These are phyloP conservation scores for Biscutella auriculata DNA, from an alignment of 441 rosid genomes.

Conservation along the genomic window DNA sequence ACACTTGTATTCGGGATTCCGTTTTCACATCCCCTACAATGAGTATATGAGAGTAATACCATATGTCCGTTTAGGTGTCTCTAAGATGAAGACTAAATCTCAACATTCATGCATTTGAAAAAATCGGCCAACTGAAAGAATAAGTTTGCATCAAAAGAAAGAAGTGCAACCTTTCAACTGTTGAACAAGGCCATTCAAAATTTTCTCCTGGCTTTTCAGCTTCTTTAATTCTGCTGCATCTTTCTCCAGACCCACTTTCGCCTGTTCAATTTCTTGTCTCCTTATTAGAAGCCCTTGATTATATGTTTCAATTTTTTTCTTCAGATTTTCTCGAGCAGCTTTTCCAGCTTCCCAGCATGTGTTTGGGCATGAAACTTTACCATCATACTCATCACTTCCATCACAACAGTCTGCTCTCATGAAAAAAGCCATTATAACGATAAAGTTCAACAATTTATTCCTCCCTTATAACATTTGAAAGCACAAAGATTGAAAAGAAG, in stretches of 20 bases:
- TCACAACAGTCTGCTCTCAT: conserved; percentile 74
- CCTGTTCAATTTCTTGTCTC: conserved; percentile 43
- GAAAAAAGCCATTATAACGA: conserved; percentile 7
- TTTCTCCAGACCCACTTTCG: conserved; percentile 46
- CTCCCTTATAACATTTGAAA: background rate
- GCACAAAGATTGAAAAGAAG: background rate
- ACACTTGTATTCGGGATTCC: background rate
- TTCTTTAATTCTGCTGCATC: conserved; percentile 63
- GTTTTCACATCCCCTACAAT: background rate
- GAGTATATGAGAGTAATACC: background rate
- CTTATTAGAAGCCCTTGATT: conserved; percentile 55
- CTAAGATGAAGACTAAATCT: background rate
- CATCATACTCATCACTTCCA: conserved; percentile 95
- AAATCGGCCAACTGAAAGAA: background rate
- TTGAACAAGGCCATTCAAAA: conserved; percentile 65
- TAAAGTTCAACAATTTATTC: background rate
- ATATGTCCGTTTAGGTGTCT: background rate
- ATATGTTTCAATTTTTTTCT: conserved; percentile 56
- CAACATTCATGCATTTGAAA: background rate
- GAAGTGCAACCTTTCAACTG: conserved; percentile 58
- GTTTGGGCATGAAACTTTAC: conserved; percentile 53
- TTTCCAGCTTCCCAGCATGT: conserved; percentile 97
- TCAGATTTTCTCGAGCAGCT: conserved; percentile 69
- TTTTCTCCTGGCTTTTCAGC: conserved; percentile 61
- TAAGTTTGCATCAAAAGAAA: background rate